Base-by-base conservation (phyloP, 2,329 filamentous ascomycete genomes). In the Fusarium buxicola region DNA sequence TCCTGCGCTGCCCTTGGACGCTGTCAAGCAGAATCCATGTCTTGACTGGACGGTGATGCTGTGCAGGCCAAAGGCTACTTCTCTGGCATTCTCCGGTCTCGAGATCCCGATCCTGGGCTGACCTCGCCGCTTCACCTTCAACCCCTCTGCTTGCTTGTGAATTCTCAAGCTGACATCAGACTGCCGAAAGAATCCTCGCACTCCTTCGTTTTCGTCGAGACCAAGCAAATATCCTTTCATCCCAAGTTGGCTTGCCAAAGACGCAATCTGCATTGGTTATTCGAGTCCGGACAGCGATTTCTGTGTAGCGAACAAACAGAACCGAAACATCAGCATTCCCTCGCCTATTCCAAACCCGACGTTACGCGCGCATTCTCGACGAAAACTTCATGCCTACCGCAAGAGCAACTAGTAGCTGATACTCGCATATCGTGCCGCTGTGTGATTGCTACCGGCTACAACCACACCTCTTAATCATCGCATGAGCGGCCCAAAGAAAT, bases 141-240 rank as follows among this genome's bases (percentile, higher is more conserved):
- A 45, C 49, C 27, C 31, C 28, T 31, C 25, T 24, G 12, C 36
- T 36, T 21, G 21, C 40, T 30, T 36, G n/a, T 47, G 21, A 32
- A 44, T 21, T 30, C 6, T 8, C 18, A n/a, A 46, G 53, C 66
- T 69, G 48, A 69, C 46, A 43, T 36, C 15, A 25, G 31, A 44
- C 35, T 25, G 21, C 38, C 10, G 27, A 31, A 45, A 31, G 46
- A 31, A 44, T 21, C 40, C 43, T 38, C n/a, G 21, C 39, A 35
- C 24, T 44, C 32, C 16, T 43, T 11, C 16, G 16, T 36, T 21
- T 41, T 18, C 34, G 34, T 35, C 41, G n/a, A 52, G 30, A 38
- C 41, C 18, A 25, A 31, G 34, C n/a, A 41, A 30, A 40, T 10
- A 11, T 24, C 16, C n/a, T 41, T 36, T 30, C 45, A 16, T n/a